Evolutionary conservation across 345 rosid species (phyloP), one percentile per base, ranked within the genome.

Genomic region (Gossypium herbaceum): DNA sequence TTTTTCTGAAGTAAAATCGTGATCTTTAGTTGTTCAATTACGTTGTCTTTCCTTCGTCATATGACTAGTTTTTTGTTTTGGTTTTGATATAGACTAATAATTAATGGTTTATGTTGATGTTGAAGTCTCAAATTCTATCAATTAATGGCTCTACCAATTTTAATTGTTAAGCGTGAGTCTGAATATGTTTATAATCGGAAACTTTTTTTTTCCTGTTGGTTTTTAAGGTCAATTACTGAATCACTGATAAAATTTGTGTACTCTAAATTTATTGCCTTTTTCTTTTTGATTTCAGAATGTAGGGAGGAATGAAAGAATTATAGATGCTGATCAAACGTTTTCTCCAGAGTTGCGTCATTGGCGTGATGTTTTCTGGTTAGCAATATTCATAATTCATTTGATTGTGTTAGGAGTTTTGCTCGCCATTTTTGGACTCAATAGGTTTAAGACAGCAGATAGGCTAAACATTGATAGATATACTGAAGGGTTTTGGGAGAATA

Each of bases 331-430:
- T 66, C 90, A 88, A 78, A 81, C 79, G 48, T 61, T 88, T 51
- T 78, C 77, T 34, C 73, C 81, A 10, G 87, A 85, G 73, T 76
- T 85, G 1, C 92, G 98, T 61, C 89, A 79, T 12, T 94, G 97
- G 97, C 94, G 91, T 22, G 98, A 94, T 83, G 84, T 94, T 29
- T 94, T 94, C 82, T 94, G 98, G 97, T 84, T 88, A 78, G 88
- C 86, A 2, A 82, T 94, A 69, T 94, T 94, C 73, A 51, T 90
- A 78, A 63, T 89, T 79, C 98, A 94, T 82, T 60, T 92, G 85
- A 27, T 89, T n/a, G 88, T 83, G 68, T 76, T 94, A 63, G 95
- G 92, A 16, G 78, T 88, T 59, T 85, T 83, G 25, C 92, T 94
- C 10, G 82, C 84, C 0, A 83, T 91, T 72, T 89, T 92, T 78